These are phyloP conservation scores for Linnemannia hyalina DNA, from an alignment of 192 early-diverging fungal species.

Conservation along the genomic window DNA sequence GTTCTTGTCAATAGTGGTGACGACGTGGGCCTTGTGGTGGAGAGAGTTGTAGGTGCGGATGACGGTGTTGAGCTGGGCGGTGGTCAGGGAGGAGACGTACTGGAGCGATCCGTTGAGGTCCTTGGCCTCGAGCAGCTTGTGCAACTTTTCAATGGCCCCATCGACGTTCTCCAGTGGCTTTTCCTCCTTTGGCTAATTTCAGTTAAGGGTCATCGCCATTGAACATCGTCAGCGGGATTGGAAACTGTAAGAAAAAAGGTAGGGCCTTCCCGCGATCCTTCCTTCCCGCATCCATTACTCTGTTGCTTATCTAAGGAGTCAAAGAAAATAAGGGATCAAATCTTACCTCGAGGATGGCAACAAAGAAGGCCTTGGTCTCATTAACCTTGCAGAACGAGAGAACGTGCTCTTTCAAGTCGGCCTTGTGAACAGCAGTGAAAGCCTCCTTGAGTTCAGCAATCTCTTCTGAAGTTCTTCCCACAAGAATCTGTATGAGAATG, in stretches of 20 bases:
- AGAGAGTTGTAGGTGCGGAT: slow-evolving; percentile 24
- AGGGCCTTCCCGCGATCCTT: neutral
- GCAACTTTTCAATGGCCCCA: slow-evolving; percentile 13
- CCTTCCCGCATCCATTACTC: too few species aligned
- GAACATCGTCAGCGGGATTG: neutral
- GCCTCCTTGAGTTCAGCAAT: slow-evolving; percentile 41
- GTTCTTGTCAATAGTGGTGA: slow-evolving; percentile 33
- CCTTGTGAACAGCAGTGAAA: slow-evolving; percentile 21
- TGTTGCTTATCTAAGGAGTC: too few species aligned
- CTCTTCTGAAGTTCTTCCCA: slow-evolving; percentile 45
- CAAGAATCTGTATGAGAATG: slow-evolving; percentile 22
- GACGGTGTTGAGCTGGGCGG: slow-evolving; percentile 18
- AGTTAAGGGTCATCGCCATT: neutral
- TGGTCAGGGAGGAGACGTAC: slow-evolving; percentile 24
- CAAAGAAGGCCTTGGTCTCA: slow-evolving; percentile 26
- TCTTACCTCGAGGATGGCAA: slow-evolving; percentile 32
- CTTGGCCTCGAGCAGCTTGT: slow-evolving; percentile 14
- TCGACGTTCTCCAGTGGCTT: slow-evolving; percentile 33
- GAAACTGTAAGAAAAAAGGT: neutral
- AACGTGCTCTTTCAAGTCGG: slow-evolving; percentile 30
- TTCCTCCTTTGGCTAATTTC: slow-evolving; percentile 34
- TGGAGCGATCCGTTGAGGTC: slow-evolving; percentile 18
- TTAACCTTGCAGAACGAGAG: slow-evolving; percentile 31
- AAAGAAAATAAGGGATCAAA: neutral
- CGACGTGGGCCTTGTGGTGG: slow-evolving; percentile 28